A percentile compares a stretch with the other conserved stretches of the same genome.
phyloP scores from a whole-genome alignment of 2,329 filamentous ascomycete genomes.

The Botrytis tulipae region DNA sequence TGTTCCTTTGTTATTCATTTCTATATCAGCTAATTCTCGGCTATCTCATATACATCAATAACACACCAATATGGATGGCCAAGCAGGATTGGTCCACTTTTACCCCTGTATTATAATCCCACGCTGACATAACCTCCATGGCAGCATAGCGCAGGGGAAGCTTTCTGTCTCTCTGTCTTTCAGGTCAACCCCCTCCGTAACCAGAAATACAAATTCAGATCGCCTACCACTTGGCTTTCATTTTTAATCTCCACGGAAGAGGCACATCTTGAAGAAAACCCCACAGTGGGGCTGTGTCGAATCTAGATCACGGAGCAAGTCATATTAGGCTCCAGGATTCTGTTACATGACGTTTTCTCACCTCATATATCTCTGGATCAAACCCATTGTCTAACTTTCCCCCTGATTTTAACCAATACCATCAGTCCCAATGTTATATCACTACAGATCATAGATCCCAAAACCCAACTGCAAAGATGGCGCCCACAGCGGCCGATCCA shows the following conservation, averaged over 20 bases:
- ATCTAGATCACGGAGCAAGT: not conserved
- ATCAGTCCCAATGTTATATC: not conserved
- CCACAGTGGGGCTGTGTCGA: not conserved
- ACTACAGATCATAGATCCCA: not conserved
- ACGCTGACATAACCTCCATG: not conserved
- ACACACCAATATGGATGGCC: not conserved
- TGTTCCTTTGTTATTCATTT: not conserved
- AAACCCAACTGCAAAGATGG: slow-evolving; percentile 23
- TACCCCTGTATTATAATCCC: not conserved
- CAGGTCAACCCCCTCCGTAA: not conserved
- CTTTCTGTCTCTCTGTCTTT: not conserved
- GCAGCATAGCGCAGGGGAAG: not conserved
- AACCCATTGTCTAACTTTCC: not conserved
- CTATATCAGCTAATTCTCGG: not conserved
- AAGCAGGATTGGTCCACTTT: not conserved
- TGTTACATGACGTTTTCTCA: not conserved
- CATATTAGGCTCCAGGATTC: not conserved
- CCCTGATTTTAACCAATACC: not conserved
- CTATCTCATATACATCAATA: not conserved
- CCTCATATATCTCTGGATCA: not conserved
- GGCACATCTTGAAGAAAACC: not conserved
- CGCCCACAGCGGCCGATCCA: slow-evolving; percentile 30
- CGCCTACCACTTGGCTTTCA: not conserved
- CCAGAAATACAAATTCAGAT: not conserved
- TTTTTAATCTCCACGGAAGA: not conserved